phyloP scores from a whole-genome alignment of 805 yeast species.

The Barnettozyma sp. region DNA sequence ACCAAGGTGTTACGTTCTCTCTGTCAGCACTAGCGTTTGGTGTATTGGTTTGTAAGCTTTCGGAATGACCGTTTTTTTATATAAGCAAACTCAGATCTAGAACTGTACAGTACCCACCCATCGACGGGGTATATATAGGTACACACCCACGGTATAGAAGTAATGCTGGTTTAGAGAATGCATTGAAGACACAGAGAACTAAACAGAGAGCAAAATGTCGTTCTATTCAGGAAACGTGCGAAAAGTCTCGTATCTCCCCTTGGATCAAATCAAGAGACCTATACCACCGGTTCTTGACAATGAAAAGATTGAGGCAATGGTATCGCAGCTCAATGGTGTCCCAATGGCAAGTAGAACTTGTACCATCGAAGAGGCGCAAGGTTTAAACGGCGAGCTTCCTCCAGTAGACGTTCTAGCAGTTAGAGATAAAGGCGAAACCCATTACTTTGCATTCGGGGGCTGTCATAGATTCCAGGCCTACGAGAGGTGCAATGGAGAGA shows the following conservation, averaged over 20 bases:
- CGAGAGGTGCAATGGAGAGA: slow-evolving; percentile 42
- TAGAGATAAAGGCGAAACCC: slow-evolving; percentile 50
- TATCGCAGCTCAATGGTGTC: slow-evolving; percentile 53
- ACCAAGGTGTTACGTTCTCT: no score
- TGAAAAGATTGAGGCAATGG: slow-evolving; percentile 74
- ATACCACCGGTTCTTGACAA: slow-evolving; percentile 78
- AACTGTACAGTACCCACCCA: no score
- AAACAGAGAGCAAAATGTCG: slow-evolving; percentile 39
- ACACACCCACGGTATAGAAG: no score
- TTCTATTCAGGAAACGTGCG: slow-evolving; percentile 54
- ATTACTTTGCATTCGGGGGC: slow-evolving; percentile 84
- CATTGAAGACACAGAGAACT: background rate
- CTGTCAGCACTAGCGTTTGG: no score
- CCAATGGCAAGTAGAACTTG: slow-evolving; percentile 65
- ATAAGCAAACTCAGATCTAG: no score
- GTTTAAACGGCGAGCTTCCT: slow-evolving; percentile 56
- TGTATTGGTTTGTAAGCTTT: no score
- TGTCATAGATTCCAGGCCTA: slow-evolving; percentile 89
- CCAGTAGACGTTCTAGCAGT: slow-evolving; percentile 75
- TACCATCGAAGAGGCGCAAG: slow-evolving; percentile 31
- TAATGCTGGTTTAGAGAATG: no score
- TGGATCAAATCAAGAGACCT: slow-evolving; percentile 66
- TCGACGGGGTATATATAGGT: no score
- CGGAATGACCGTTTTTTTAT: no score
- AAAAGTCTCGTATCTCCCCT: slow-evolving; percentile 53